These are phyloP conservation scores for Fusarium hainanense DNA, from an alignment of 2,329 filamentous ascomycete species.

Conservation along the genomic window DNA sequence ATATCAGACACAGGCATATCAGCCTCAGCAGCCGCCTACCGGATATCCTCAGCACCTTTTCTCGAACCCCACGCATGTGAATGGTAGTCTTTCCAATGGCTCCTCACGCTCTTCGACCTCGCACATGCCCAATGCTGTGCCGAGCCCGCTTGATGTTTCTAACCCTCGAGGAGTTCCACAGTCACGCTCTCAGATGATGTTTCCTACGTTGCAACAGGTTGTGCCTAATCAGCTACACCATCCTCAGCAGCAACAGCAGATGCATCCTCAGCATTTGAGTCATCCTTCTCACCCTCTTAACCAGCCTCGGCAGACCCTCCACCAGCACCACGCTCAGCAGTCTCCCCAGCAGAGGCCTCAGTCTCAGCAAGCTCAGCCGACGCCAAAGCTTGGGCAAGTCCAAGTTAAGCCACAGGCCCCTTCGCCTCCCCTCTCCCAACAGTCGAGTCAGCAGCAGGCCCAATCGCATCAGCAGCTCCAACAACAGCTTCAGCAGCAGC, in stretches of 20 bases:
- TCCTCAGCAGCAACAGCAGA: constrained; percentile 55
- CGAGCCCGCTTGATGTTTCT: constrained; percentile 60
- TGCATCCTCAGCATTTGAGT: constrained; percentile 49
- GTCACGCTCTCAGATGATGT: constrained; percentile 58
- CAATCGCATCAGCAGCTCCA: constrained; percentile 46
- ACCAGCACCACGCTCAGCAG: constrained; percentile 46
- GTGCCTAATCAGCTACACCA: constrained; percentile 58
- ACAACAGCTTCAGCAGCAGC: constrained; percentile 44
- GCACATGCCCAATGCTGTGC: constrained; percentile 61
- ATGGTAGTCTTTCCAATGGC: constrained; percentile 61
- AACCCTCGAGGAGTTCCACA: constrained; percentile 57
- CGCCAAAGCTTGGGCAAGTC: constrained; percentile 48
- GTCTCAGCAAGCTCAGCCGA: constrained; percentile 50
- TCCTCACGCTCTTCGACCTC: constrained; percentile 57
- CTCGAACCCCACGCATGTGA: constrained; percentile 58
- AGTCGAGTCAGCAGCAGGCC: constrained; percentile 43
- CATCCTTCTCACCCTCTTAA: constrained; percentile 45
- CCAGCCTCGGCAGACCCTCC: constrained; percentile 44
- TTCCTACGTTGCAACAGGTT: constrained; percentile 54
- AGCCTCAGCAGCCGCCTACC: constrained; percentile 62
- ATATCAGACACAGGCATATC: constrained; percentile 65
- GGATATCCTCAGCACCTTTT: constrained; percentile 66
- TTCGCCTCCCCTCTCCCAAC: constrained; percentile 49
- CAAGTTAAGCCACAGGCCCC: constrained; percentile 49
- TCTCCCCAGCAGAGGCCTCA: constrained; percentile 53